Conservation (phyloP, 495 filamentous ascomycete genomes). For the Hyphodiscus hymeniophilus region DNA sequence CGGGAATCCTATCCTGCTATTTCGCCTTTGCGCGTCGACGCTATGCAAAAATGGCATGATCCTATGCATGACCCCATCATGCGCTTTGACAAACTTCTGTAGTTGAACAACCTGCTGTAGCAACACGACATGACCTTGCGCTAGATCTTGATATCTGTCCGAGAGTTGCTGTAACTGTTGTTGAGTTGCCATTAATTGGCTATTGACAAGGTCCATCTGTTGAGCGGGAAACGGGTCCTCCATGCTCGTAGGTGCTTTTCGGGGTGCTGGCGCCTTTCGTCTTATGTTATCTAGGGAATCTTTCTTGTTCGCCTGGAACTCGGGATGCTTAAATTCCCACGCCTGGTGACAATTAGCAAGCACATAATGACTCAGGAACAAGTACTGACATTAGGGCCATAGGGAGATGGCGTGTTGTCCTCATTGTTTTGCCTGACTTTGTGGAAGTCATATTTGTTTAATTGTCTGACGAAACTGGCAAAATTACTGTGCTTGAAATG, state of each 20-base stretch:
- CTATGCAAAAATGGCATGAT: constrained; percentile 64
- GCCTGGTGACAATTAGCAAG: constrained; percentile 42
- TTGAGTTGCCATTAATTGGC: constrained; percentile 80
- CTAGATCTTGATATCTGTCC: constrained; percentile 75
- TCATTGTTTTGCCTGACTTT: constrained; percentile 97
- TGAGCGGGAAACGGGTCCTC: constrained; percentile 77
- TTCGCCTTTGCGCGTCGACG: constrained; percentile 56
- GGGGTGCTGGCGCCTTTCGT: constrained; percentile 86
- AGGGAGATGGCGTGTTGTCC: constrained; percentile 82
- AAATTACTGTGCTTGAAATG: constrained; percentile 99
- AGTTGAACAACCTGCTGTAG: constrained; percentile 79
- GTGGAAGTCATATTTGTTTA: constrained; percentile 99
- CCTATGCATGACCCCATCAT: constrained; percentile 52
- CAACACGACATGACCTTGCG: constrained; percentile 77
- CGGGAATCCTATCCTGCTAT: constrained; percentile 47
- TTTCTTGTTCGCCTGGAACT: constrained; percentile 92
- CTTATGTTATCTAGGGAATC: constrained; percentile 96
- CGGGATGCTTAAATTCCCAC: constrained; percentile 97
- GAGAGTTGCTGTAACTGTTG: constrained; percentile 84
- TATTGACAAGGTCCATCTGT: constrained; percentile 84
- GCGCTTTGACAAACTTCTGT: constrained; percentile 76
- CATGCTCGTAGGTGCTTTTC: constrained; percentile 55
- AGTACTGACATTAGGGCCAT: constrained; percentile 63
- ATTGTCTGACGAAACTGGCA: constrained; percentile 93
- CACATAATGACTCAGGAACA: not conserved